A percentile compares a stretch with the other conserved stretches of the same genome.
Evolutionary conservation across 139 green algal species (phyloP).

Genomic region (Microglena sp.): DNA sequence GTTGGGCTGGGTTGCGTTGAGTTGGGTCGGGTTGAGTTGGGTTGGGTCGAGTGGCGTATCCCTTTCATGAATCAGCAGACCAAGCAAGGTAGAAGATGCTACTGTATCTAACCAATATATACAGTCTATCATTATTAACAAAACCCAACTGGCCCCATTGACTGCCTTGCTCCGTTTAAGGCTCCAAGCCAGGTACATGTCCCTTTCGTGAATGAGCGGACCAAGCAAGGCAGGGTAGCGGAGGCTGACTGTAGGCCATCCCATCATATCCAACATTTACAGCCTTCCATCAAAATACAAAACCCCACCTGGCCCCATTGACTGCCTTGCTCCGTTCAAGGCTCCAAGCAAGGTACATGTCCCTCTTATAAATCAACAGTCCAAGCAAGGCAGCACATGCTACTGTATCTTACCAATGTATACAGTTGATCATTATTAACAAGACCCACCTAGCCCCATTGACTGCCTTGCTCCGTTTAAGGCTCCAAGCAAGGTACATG

Average conservation of each 20-base stretch:
- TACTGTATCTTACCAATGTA: not conserved
- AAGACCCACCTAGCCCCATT: not conserved
- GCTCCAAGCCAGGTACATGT: not conserved
- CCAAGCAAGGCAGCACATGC: not conserved
- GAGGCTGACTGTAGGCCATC: not conserved
- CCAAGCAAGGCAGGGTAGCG: constrained; percentile 7
- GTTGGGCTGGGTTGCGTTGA: too few species aligned
- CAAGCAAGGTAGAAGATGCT: not conserved
- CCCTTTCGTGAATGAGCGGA: constrained; percentile 5
- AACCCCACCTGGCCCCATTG: not conserved
- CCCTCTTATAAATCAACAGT: not conserved
- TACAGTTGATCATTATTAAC: not conserved
- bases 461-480: not conserved
- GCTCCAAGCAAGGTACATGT: constrained; percentile 17
- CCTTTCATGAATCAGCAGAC: not conserved
- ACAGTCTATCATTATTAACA: not conserved
- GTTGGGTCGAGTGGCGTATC: constrained; percentile 13
- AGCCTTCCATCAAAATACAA: too few species aligned
- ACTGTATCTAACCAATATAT: not conserved
- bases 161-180: not conserved
- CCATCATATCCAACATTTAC: too few species aligned
- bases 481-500: not conserved
- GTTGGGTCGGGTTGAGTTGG: too few species aligned
- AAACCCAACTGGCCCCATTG: not conserved
- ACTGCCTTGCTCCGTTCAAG: constrained; percentile 12